Conservation (phyloP, 2,329 filamentous ascomycete genomes). For the Arthroderma sp. region DNA sequence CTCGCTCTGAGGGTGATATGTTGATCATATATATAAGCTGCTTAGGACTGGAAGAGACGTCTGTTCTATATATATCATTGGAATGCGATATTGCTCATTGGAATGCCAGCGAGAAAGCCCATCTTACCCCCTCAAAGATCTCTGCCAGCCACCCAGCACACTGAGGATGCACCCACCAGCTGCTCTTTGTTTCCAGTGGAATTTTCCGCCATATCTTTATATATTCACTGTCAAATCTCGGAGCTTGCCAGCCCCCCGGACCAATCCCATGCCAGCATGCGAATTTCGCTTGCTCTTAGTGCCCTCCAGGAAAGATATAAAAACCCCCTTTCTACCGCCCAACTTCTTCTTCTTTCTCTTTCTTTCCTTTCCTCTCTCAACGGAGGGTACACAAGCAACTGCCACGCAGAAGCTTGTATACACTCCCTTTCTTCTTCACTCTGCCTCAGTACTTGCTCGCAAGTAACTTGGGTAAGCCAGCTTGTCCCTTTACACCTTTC, state of each 20-base stretch:
- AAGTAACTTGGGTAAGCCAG: not conserved
- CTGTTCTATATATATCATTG: no score
- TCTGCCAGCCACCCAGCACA: no score
- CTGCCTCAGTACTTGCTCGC: not conserved
- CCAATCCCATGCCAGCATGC: not conserved
- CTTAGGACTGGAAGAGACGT: no score
- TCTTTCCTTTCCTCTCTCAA: conserved; percentile 3
- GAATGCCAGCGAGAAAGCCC: no score
- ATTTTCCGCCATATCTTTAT: not conserved
- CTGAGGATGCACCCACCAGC: not conserved
- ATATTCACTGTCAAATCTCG: not conserved
- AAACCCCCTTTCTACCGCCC: conserved; percentile 3
- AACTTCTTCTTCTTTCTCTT: conserved; percentile 3
- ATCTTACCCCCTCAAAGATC: no score
- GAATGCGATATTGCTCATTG: no score
- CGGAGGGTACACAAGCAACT: no score
- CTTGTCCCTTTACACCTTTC: not conserved
- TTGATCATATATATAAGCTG: no score
- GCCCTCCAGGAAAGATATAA: conserved; percentile 7
- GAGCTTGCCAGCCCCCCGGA: not conserved
- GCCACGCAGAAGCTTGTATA: not conserved
- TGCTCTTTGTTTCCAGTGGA: not conserved
- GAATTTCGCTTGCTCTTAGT: conserved; percentile 6
- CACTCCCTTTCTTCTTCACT: not conserved
- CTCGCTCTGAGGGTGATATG: no score